Base-by-base conservation (phyloP, 331 rosid species). In the Cucumis variabilis region DNA sequence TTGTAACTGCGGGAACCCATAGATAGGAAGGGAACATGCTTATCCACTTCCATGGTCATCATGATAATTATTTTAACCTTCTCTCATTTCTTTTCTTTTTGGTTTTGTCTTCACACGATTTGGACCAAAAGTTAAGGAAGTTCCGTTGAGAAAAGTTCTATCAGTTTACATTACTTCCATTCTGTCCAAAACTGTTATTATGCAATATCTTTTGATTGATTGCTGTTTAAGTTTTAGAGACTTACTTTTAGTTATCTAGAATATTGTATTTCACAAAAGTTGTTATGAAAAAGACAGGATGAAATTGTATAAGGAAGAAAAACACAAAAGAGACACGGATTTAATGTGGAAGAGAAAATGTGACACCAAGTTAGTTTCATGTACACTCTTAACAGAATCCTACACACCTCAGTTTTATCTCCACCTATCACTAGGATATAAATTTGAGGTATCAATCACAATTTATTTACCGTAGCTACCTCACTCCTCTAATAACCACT, bases 21-120 rank as follows among this genome's bases (percentile, higher is more conserved):
- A 71, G 76, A 71, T 21, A 11, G 66, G 66, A 60, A 60, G 66
- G 48, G 76, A 28, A 48, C 76, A 71, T 71, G 48, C 48, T 71
- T 71, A 60, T 71, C 76, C 76, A 71, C 76, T 71, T 71, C 76
- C 76, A 71, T 71, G 23, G 76, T 71, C n/a, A 71, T 71, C 48
- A 28, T 71, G 76, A 69, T 30, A 71, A 71, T 71, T n/a, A 71
- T 71, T 25, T 25, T 19, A 71, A 30, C 76, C 76, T 71, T 71
- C 76, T 25, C 37, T 68, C 15, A 13, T 68, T 19, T 24, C 73
- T 68, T 68, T 24, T 24, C 20, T 71, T 71, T 71, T 71, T 71
- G 77, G 9, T 30, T 30, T 71, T 71, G 77, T 71, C 77, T 71
- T 71, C 77, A 30, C 77, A 33, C 33, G 50, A 71, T 71, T 30